phyloP scores from a whole-genome alignment of 306 rosid species.

The Alnus glutinosa region DNA sequence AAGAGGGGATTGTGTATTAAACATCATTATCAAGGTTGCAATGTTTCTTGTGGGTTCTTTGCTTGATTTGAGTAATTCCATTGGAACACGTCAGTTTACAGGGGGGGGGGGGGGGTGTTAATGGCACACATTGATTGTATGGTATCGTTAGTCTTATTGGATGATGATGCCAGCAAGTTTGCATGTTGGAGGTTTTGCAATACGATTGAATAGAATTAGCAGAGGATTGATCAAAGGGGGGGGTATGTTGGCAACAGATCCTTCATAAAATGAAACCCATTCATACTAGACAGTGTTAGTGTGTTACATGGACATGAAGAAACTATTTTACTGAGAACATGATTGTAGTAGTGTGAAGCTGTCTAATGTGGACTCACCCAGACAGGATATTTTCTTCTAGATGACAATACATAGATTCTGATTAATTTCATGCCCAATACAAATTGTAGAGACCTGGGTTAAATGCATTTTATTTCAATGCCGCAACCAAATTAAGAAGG shows the following conservation, averaged over 20 bases:
- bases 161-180: too few relatives aligned
- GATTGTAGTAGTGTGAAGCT: neutral
- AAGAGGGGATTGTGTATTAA: neutral
- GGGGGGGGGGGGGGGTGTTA: neutral
- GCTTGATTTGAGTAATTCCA: neutral
- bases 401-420: neutral
- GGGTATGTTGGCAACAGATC: neutral
- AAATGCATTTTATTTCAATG: neutral
- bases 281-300: neutral
- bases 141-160: too few relatives aligned
- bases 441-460: neutral
- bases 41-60: neutral
- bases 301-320: neutral
- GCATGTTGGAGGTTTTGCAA: too few relatives aligned
- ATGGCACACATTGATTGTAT: neutral
- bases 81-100: neutral
- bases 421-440: neutral
- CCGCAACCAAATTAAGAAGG: neutral
- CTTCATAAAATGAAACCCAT: too few relatives aligned
- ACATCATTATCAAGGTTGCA: neutral
- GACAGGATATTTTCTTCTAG: neutral
- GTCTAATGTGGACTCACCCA: neutral
- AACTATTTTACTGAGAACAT: neutral
- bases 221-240: too few relatives aligned
- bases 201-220: too few relatives aligned